phyloP scores from a whole-genome alignment of 208 protist genomes.

The Acanthamoeba divionensis region DNA sequence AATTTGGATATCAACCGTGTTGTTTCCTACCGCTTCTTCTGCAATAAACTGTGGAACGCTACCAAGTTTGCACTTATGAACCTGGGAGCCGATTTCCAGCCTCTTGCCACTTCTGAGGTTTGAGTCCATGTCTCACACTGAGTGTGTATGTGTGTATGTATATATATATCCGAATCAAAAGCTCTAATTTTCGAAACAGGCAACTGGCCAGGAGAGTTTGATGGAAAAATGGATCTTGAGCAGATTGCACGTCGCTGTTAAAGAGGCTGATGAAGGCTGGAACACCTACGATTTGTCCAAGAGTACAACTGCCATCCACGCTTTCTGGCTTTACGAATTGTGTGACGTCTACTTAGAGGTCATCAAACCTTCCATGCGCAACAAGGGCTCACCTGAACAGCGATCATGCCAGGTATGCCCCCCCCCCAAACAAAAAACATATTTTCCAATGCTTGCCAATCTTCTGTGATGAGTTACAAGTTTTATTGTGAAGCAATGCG shows the following conservation, averaged over 20 bases:
- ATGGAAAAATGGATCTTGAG: conserved; percentile 94
- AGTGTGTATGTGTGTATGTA: background rate
- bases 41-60: conserved; percentile 99
- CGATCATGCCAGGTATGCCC: too few relatives aligned
- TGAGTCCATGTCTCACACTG: background rate
- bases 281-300: conserved; percentile 89
- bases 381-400: conserved; percentile 15
- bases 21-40: conserved; percentile 95
- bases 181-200: background rate
- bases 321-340: conserved; percentile 97
- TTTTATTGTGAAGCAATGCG: too few relatives aligned
- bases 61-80: conserved; percentile 89
- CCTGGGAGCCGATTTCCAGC: conserved; percentile 18
- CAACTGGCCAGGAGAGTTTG: conserved; percentile 4
- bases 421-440: too few relatives aligned
- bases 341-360: conserved; percentile 97
- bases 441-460: too few relatives aligned
- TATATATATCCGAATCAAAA: background rate
- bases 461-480: too few relatives aligned
- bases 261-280: conserved; percentile 80
- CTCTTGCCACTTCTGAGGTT: background rate
- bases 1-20: conserved; percentile 98
- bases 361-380: conserved; percentile 87
- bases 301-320: conserved; percentile 87
- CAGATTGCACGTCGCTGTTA: conserved; percentile 86